Evolutionary conservation across 2,329 filamentous ascomycete species (phyloP).

Genomic region (Periconia sp.): DNA sequence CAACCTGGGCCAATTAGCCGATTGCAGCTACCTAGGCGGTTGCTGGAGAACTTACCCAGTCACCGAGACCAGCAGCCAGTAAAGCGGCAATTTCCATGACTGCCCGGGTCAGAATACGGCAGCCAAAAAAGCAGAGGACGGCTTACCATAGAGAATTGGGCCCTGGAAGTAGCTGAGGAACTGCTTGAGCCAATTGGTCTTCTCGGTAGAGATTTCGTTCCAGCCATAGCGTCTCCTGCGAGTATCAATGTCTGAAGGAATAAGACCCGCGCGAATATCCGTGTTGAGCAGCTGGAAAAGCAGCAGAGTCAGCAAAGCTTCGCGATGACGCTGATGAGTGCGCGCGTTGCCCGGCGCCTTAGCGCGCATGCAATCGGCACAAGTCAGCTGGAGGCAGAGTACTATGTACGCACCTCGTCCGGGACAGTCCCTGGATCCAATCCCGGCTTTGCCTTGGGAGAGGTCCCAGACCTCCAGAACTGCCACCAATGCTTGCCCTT

Average conservation of each 20-base stretch:
- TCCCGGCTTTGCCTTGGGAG: conserved; percentile 32
- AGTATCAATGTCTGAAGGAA: conserved; percentile 63
- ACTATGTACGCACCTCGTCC: conserved; percentile 57
- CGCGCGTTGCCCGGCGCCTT: neutral
- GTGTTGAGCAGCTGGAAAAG: conserved; percentile 59
- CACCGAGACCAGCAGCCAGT: conserved; percentile 74
- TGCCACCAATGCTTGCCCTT: conserved; percentile 64
- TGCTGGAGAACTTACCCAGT: conserved; percentile 59
- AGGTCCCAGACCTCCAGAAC: conserved; percentile 57
- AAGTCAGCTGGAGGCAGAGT: neutral
- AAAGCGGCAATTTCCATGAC: conserved; percentile 80
- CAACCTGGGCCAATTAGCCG: conserved; percentile 49
- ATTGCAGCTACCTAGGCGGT: neutral
- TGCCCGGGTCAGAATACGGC: conserved; percentile 34
- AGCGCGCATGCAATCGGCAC: neutral
- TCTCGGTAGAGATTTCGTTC: conserved; percentile 76
- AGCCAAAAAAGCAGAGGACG: conserved; percentile 17
- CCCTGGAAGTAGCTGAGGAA: conserved; percentile 78
- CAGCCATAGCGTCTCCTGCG: conserved; percentile 71
- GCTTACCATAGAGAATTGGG: conserved; percentile 77
- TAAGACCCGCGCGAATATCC: conserved; percentile 70
- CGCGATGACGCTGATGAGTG: neutral
- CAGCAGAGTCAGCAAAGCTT: conserved; percentile 45
- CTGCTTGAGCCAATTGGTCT: conserved; percentile 76
- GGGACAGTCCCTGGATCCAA: conserved; percentile 55